Evolutionary conservation across 1,284 basidiomycete genomes (phyloP).

Genomic region (Pseudozyma thailandica): DNA sequence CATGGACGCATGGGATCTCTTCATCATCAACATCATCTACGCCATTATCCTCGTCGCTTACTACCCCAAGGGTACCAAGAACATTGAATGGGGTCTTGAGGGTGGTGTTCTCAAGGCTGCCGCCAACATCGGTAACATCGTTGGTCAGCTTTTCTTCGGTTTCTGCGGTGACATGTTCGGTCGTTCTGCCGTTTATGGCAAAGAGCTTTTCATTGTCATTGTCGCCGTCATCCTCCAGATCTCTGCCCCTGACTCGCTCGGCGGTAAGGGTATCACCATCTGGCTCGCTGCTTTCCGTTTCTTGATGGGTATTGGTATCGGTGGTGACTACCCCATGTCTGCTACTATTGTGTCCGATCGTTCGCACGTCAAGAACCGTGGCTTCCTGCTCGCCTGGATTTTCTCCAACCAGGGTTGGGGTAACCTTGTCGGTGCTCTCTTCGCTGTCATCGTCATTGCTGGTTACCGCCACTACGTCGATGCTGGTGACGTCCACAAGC

Average conservation of each 20-base stretch:
- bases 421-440: slow-evolving; percentile 72
- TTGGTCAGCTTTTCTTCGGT: slow-evolving; percentile 63
- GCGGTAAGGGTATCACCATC: slow-evolving; percentile 60
- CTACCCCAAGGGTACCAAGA: slow-evolving; percentile 51
- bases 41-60: slow-evolving; percentile 62
- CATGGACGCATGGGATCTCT: slow-evolving; percentile 65
- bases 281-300: slow-evolving; percentile 62
- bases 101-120: slow-evolving; percentile 65
- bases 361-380: slow-evolving; percentile 57
- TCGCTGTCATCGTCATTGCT: slow-evolving; percentile 76
- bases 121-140: slow-evolving; percentile 65
- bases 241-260: slow-evolving; percentile 59
- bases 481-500: slow-evolving; percentile 55
- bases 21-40: slow-evolving; percentile 66
- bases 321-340: slow-evolving; percentile 84
- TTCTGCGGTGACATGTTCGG: slow-evolving; percentile 65
- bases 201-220: slow-evolving; percentile 64
- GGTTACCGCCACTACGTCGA: slow-evolving; percentile 74
- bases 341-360: slow-evolving; percentile 68
- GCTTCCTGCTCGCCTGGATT: slow-evolving; percentile 65
- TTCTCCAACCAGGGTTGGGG: slow-evolving; percentile 69
- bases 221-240: slow-evolving; percentile 64
- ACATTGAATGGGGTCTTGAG: slow-evolving; percentile 63
- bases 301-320: slow-evolving; percentile 71
- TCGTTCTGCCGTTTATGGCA: slow-evolving; percentile 65